phyloP scores from a whole-genome alignment of 192 early-diverging fungal species.

The Backusella tuberculispora region DNA sequence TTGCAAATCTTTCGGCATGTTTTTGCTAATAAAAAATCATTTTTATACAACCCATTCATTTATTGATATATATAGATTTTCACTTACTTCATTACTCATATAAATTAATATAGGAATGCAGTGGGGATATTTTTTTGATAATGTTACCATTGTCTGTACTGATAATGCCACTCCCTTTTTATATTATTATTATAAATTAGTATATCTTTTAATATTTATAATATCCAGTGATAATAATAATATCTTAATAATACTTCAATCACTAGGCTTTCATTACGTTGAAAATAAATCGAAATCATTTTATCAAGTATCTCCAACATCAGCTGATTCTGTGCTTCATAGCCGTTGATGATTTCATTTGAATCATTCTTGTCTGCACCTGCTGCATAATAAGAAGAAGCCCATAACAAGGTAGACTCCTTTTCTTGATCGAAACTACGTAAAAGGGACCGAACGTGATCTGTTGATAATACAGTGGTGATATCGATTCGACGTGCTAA shows the following conservation, averaged over 20 bases:
- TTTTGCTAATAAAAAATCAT: conserved; percentile 22
- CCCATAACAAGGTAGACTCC: conserved; percentile 22
- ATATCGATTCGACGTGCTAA: conserved; percentile 30
- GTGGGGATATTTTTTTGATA: conserved; percentile 22
- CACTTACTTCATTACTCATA: conserved; percentile 32
- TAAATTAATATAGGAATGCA: conserved; percentile 36
- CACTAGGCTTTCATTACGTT: conserved; percentile 28
- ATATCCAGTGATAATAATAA: not conserved
- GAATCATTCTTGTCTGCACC: not conserved
- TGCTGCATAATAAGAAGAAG: conserved; percentile 34
- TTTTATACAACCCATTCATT: too few species aligned
- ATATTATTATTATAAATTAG: not conserved
- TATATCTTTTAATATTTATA: not conserved
- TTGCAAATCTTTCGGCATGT: conserved; percentile 36
- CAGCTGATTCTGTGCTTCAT: conserved; percentile 30
- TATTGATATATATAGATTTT: not conserved
- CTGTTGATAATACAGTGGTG: conserved; percentile 36
- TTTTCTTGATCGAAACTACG: conserved; percentile 29
- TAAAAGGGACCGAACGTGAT: conserved; percentile 29
- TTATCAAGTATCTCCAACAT: conserved; percentile 27
- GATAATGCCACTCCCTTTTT: conserved; percentile 34
- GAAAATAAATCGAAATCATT: conserved; percentile 21
- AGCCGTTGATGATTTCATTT: conserved; percentile 17
- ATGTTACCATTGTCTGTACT: conserved; percentile 21
- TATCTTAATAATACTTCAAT: conserved; percentile 26